These are phyloP conservation scores for Xerocomus amazonicus DNA, from an alignment of 1,284 basidiomycete species.

Conservation along the genomic window DNA sequence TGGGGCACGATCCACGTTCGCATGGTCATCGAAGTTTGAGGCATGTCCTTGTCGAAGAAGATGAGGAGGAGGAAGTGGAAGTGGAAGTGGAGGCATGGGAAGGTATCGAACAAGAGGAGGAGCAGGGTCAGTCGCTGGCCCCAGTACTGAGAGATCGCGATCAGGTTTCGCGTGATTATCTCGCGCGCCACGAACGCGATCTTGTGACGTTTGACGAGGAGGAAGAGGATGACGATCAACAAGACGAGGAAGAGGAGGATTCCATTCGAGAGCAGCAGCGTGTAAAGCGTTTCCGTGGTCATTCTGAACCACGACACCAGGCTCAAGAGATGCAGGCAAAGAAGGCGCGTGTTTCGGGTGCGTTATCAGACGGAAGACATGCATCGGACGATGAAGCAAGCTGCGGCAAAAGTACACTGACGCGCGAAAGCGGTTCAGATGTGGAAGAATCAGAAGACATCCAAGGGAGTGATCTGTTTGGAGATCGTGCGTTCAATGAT, in stretches of 20 bases:
- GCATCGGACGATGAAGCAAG: not conserved
- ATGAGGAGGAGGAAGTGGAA: not conserved
- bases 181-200: slow-evolving; percentile 1
- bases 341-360: slow-evolving; percentile 9
- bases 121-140: not conserved
- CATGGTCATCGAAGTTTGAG: slow-evolving; percentile 3
- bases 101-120: not conserved
- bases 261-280: not conserved
- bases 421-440: not conserved
- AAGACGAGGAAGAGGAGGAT: not conserved
- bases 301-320: slow-evolving; percentile 3
- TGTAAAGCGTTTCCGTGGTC: slow-evolving; percentile 16
- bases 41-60: slow-evolving; percentile 3
- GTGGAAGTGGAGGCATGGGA: not conserved
- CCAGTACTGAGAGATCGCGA: not conserved
- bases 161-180: slow-evolving; percentile 1
- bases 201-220: slow-evolving; percentile 2
- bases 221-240: not conserved
- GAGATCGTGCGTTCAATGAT: slow-evolving; percentile 11
- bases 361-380: not conserved
- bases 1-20: slow-evolving; percentile 25
- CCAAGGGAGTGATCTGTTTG: slow-evolving; percentile 25
- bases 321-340: slow-evolving; percentile 11
- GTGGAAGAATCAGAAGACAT: slow-evolving; percentile 8
- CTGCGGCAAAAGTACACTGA: not conserved